A percentile compares a stretch with the other conserved stretches of the same genome.
Evolutionary conservation across 345 rosid species (phyloP).

Genomic region (Psidium guajava): DNA sequence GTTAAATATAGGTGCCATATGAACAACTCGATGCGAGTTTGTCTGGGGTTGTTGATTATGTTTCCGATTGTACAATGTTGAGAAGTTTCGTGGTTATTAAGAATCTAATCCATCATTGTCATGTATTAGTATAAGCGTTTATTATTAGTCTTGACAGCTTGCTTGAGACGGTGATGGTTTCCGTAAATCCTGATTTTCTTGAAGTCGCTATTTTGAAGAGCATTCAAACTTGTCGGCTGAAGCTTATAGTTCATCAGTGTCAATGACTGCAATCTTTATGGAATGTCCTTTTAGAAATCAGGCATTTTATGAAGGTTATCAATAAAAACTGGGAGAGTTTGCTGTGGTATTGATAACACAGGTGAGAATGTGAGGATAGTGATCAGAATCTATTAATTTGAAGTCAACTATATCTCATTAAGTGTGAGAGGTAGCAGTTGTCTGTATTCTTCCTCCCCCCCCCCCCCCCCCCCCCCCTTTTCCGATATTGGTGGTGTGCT

Average conservation of each 20-base stretch:
- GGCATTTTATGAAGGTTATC: background rate
- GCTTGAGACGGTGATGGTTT: background rate
- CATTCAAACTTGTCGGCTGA: background rate
- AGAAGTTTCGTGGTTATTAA: background rate
- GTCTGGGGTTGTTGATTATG: background rate
- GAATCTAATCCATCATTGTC: background rate
- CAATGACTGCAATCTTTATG: background rate
- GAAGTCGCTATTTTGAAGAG: background rate
- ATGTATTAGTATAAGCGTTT: background rate
- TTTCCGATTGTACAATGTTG: background rate
- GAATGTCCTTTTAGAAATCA: background rate
- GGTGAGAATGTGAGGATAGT: background rate
- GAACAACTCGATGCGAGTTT: background rate
- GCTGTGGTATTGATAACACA: background rate
- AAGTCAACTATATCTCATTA: background rate
- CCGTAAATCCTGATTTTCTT: background rate
- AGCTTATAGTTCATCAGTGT: background rate
- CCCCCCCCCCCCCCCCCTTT: no score
- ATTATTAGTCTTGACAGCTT: background rate
- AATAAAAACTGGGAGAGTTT: background rate
- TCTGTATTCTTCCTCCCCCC: no score
- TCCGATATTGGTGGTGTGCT: background rate
- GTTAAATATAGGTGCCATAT: background rate
- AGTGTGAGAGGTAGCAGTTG: background rate
- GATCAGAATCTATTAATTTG: background rate